phyloP scores from a whole-genome alignment of 169 alveolate species.

The Plasmodium berghei region DNA sequence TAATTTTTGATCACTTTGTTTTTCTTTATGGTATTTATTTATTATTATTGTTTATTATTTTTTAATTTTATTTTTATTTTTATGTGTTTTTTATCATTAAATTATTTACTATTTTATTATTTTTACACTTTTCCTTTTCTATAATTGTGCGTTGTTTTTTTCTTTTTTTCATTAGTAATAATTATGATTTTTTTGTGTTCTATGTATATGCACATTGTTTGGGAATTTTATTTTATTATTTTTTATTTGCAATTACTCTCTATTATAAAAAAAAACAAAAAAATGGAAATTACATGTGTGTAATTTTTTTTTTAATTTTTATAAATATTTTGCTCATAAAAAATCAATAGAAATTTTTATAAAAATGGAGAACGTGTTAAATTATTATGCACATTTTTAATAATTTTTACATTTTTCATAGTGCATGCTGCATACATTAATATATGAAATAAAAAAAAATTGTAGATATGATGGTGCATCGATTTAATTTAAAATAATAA shows the following conservation, averaged over 20 bases:
- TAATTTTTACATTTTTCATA: slow-evolving; percentile 7
- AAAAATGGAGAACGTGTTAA: slow-evolving; percentile 38
- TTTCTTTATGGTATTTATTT: slow-evolving; percentile 20
- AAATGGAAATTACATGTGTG: not conserved
- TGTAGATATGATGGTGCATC: slow-evolving; percentile 65
- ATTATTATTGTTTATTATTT: slow-evolving; percentile 29
- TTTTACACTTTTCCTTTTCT: slow-evolving; percentile 3
- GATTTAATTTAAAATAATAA: slow-evolving; percentile 26
- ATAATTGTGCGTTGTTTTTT: not conserved
- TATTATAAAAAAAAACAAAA: slow-evolving; percentile 30
- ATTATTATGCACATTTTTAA: slow-evolving; percentile 42
- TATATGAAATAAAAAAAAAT: slow-evolving; percentile 8
- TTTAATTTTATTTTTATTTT: slow-evolving; percentile 36
- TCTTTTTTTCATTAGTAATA: not conserved
- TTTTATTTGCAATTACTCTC: slow-evolving; percentile 51
- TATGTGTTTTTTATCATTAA: not conserved
- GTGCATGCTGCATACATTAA: not conserved
- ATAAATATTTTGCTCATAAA: slow-evolving; percentile 8
- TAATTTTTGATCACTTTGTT: slow-evolving; percentile 18
- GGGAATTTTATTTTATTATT: not conserved
- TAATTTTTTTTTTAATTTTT: slow-evolving; percentile 21
- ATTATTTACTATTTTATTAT: not conserved
- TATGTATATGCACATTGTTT: slow-evolving; percentile 48
- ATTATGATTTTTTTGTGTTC: slow-evolving; percentile 19
- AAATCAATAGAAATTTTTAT: slow-evolving; percentile 10